These are phyloP conservation scores for Aureoboletus auriporus DNA, from an alignment of 768 basidiomycete species.

Conservation along the genomic window DNA sequence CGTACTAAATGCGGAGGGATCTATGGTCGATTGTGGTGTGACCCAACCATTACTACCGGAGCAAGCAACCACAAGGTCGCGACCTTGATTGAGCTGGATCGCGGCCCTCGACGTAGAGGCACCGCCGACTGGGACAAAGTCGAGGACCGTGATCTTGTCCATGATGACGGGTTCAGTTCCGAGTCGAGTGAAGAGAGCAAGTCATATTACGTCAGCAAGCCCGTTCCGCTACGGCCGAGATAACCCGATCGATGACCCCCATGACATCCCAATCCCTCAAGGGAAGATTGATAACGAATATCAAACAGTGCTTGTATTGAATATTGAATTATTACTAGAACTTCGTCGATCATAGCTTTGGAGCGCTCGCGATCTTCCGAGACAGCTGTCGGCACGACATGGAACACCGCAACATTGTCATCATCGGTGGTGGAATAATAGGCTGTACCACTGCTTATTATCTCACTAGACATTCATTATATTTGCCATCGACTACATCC, in stretches of 20 bases:
- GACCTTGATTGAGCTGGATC: conserved; percentile 15
- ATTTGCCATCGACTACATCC: conserved; percentile 34
- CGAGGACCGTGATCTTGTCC: conserved; percentile 17
- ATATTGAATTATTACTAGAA: too few relatives aligned
- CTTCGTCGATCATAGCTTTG: too few relatives aligned
- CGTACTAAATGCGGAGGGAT: conserved; percentile 21
- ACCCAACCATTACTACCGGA: conserved; percentile 16
- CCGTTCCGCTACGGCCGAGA: too few relatives aligned
- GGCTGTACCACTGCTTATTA: conserved; percentile 84
- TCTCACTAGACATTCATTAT: conserved; percentile 55
- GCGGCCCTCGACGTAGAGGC: neutral
- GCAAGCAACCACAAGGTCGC: conserved; percentile 16
- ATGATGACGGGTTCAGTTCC: too few relatives aligned
- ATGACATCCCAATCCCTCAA: too few relatives aligned
- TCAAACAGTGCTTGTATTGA: too few relatives aligned
- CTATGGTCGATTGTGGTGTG: conserved; percentile 10
- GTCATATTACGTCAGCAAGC: conserved; percentile 1
- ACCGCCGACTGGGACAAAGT: conserved; percentile 11
- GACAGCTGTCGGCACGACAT: too few relatives aligned
- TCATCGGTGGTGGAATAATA: conserved; percentile 86
- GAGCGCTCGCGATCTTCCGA: too few relatives aligned
- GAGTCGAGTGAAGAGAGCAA: neutral
- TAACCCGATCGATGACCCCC: too few relatives aligned
- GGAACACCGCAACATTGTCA: conserved; percentile 47
- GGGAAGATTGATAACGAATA: too few relatives aligned